Base-by-base conservation (phyloP, 1,284 basidiomycete genomes). In the Cryptococcus sp. region DNA sequence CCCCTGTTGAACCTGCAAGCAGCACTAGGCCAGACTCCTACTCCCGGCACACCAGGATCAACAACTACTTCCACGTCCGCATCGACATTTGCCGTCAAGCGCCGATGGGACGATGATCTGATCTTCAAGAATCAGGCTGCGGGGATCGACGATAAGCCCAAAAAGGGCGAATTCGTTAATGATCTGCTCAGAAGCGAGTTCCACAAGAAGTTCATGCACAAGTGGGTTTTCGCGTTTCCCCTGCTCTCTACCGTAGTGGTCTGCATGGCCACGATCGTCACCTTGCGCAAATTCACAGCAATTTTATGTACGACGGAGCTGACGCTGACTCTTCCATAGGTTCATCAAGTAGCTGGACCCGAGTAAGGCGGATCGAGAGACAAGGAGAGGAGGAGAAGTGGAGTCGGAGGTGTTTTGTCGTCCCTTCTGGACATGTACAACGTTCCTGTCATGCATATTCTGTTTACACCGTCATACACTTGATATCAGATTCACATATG, bases 91-190 rank as follows among this genome's bases (percentile, higher is more conserved):
- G 85, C 90, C 15, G 92, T 97, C 61, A 95, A 95, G 81, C 83
- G 88, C 67, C 83, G 93, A 54, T 97, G 93, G 93, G 93, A 97
- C 74, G 93, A 96, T 72, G 91, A 97, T 78, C 81, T 95, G 57
- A 93, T 97, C 70, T 97, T 97, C 85, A 96, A 96, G 81, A 96
- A 96, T 76, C 93, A 97, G 78, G 90, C 93, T 0, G 86, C 87
- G 76, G 84, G 83, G 50, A 39, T 71, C 41, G 75, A 77, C 55
- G 82, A 82, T 62, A 90, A 88, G 73, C 80, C 83, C 4, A 83
- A 84, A 60, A 88, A 83, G 65, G 87, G 88, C 13, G 87, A 89
- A 63, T 96, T 97, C 71, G 91, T 96, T 62, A 96, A 96, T 72
- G 93, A 96, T 77, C 81, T 96, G 52, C 78, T 96, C 61, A 84